Evolutionary conservation across 1,139 yeast genomes (phyloP).

Genomic region (Candida mesenterica): DNA sequence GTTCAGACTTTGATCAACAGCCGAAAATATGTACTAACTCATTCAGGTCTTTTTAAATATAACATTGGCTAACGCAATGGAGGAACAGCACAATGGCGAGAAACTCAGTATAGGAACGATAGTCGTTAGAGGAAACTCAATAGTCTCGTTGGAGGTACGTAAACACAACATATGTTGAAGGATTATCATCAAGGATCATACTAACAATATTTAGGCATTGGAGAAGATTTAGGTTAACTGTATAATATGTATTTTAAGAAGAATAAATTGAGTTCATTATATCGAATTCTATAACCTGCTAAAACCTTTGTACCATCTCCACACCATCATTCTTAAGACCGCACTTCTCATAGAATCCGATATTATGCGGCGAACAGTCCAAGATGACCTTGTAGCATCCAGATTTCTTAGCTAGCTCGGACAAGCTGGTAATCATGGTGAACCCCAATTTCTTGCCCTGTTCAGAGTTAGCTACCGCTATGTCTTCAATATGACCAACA

Average conservation of each 20-base stretch:
- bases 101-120: conserved; percentile 55
- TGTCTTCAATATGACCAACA: conserved; percentile 95
- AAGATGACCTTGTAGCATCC: conserved; percentile 89
- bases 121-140: conserved; percentile 62
- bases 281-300: too few species aligned
- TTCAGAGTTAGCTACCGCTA: conserved; percentile 70
- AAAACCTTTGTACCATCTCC: conserved; percentile 57
- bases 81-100: conserved; percentile 52
- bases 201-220: conserved; percentile 21
- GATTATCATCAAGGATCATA: conserved; percentile 1
- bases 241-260: conserved; percentile 4
- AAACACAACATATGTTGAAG: not conserved
- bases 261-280: too few species aligned
- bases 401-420: conserved; percentile 51
- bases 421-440: conserved; percentile 60
- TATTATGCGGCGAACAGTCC: conserved; percentile 83
- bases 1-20: too few species aligned
- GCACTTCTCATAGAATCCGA: conserved; percentile 87
- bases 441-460: conserved; percentile 85
- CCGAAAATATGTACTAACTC: too few species aligned
- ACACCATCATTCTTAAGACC: conserved; percentile 64
- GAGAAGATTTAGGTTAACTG: conserved; percentile 18
- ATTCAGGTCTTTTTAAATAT: conserved; percentile 53
- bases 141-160: conserved; percentile 56
- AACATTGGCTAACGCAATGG: conserved; percentile 72